Conservation (phyloP, 352 stramenopile species). For the Globisporangium ultimum region DNA sequence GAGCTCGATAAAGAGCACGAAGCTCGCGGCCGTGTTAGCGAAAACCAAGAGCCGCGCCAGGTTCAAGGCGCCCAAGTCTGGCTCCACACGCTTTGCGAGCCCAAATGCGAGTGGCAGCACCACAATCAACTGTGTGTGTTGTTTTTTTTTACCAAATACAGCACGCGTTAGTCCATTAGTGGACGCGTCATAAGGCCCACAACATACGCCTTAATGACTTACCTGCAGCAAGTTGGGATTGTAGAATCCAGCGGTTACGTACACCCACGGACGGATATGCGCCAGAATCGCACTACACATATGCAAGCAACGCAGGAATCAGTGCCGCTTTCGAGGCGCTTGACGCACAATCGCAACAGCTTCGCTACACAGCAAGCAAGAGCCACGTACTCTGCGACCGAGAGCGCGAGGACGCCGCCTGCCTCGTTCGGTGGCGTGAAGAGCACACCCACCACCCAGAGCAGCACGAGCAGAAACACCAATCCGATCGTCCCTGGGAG, state of each 20-base stretch:
- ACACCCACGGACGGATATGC: conserved; percentile 86
- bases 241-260: conserved; percentile 83
- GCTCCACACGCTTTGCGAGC: conserved; percentile 77
- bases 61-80: conserved; percentile 56
- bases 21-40: conserved; percentile 61
- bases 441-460: conserved; percentile 70
- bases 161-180: background rate
- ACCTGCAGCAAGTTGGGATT: conserved; percentile 78
- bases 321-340: background rate
- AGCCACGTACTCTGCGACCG: conserved; percentile 66
- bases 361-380: background rate
- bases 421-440: conserved; percentile 70
- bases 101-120: conserved; percentile 64
- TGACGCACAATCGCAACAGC: background rate
- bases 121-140: conserved; percentile 42
- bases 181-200: no score
- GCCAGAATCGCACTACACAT: conserved; percentile 65
- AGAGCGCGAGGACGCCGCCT: conserved; percentile 70
- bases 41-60: conserved; percentile 72
- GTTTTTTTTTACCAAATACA: background rate
- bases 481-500: conserved; percentile 66
- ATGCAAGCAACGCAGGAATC: background rate
- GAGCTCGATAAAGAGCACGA: conserved; percentile 76
- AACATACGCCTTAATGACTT: background rate
- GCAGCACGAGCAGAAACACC: conserved; percentile 53